These are phyloP conservation scores for Collybia sp. DNA, from an alignment of 768 basidiomycete species.

Conservation along the genomic window DNA sequence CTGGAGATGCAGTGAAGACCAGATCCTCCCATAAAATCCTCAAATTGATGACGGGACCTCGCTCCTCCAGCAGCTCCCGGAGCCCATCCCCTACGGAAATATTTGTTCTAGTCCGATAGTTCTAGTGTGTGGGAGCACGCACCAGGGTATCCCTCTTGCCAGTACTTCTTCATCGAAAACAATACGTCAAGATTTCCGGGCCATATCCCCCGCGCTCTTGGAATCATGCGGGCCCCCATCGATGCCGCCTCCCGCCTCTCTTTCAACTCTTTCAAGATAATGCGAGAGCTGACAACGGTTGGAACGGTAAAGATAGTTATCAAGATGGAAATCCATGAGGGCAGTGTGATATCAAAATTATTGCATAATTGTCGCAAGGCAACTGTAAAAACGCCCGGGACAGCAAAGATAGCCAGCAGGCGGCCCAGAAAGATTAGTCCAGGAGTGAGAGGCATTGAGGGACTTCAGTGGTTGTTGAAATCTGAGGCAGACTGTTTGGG, in stretches of 20 bases:
- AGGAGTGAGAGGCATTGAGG: no score
- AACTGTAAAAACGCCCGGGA: constrained; percentile 8
- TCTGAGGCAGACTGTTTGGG: no score
- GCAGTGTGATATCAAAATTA: constrained; percentile 17
- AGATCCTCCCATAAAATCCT: constrained; percentile 39
- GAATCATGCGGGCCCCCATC: constrained; percentile 42
- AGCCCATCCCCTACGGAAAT: constrained; percentile 36
- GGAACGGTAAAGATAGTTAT: constrained; percentile 28
- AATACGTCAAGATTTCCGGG: constrained; percentile 45
- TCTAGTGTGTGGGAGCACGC: constrained; percentile 1
- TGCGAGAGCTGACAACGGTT: constrained; percentile 19
- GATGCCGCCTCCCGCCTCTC: constrained; percentile 33
- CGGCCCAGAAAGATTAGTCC: no score
- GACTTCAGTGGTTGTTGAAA: no score
- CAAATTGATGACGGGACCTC: constrained; percentile 42
- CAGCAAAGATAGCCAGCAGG: no score
- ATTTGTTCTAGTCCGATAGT: neutral
- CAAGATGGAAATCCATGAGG: constrained; percentile 31
- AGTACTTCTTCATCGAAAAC: constrained; percentile 26
- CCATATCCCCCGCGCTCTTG: constrained; percentile 28
- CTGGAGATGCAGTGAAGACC: constrained; percentile 44
- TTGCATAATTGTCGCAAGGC: constrained; percentile 11
- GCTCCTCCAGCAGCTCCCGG: constrained; percentile 21
- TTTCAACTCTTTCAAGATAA: constrained; percentile 20
- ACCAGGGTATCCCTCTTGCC: constrained; percentile 49